Base-by-base conservation (phyloP, 2,329 filamentous ascomycete genomes). In the Furcasterigmium furcatum region DNA sequence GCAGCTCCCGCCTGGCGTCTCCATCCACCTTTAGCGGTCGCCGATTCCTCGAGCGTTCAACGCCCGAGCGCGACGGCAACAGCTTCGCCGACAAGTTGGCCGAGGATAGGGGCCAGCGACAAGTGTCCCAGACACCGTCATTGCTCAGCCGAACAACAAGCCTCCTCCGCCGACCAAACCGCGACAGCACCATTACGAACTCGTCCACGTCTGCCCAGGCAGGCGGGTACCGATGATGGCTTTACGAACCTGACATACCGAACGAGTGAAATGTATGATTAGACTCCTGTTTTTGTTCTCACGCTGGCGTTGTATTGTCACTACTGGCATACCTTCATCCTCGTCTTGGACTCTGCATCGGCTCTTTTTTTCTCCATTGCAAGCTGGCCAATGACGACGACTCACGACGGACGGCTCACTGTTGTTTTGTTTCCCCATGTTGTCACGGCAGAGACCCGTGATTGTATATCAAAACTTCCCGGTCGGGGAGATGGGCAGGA, bases 21-120 rank as follows among this genome's bases (percentile, higher is more conserved):
- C 66, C 72, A 3, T 54, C 61, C 3, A 62, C 65, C 14, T 63
- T 71, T 3, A 61, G 69, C 6, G 58, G 65, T 14, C 69, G 77
- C 25, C 71, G 74, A 29, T 80, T 77, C 46, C 57, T 78, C 18
- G 77, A 80, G 24, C 63, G 74, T 41, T 55, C 66, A 4, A 62
- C 62, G 12, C 63, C 65, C 29, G 70, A 74, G 20, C 66, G 69
- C 16, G 71, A 73, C 12, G 55, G 54, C 32, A 65, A 55, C 51
- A 62, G 53, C 27, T 51, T 62, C 10, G 56, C 58, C 12, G 70
- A 72, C 18, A 69, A 59, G 48, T 46, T 61, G 10, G 57, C 56
- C 4, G 72, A 73, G 30, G 70, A 74, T 19, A 62, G 70, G 16
- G 56, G 61, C 2, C 71, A 72, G 48, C 66, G 76, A 16, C 70